Base-by-base conservation (phyloP, 2,329 filamentous ascomycete species). In the Aurifilum marmelostoma region DNA sequence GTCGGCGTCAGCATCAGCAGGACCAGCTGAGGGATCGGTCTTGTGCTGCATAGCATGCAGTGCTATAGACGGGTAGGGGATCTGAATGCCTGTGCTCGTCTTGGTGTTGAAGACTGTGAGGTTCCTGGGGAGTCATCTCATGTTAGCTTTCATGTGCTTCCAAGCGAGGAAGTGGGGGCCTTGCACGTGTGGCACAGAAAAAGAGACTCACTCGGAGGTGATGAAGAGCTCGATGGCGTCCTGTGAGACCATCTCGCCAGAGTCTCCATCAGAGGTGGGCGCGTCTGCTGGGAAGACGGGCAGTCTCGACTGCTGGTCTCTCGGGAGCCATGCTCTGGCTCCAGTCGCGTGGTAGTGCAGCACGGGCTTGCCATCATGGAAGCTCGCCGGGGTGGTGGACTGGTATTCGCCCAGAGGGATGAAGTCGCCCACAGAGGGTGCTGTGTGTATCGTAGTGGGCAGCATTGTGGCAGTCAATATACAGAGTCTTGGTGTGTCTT, bases 1-100 rank as follows among this genome's bases (percentile, higher is more conserved):
- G 27, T 69, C 67, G 21, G 39, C 54, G 21, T 47, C 37, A 29
- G 56, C 24, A 21, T 60, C 58, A 14, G 9, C 43, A 21, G 61
- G 64, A 21, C 34, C 34, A 21, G 59, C 24, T 11, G 69, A 43
- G 24, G 65, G 67, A 27, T 81, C 79, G 37, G 80, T 76, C 59
- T 80, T 78, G 67, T 88, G 87, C 79, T 92, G 90, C 74, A 91
- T 87, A 0, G 91, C 92, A 77, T 94, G 92, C 21, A 94, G 88
- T 29, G 89, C 89, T 76, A 95, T 92, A 71, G 87, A 82, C 3
- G 89, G 91, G 78, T 94, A 95, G 0, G 91, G 88, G 72, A 94
- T 91, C 54, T 88, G 84, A 59, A 93, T 80, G 71, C 92, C 92
- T 24, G 81, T 84, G 47, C 83, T 81, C 16, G 83, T 84, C 3